A percentile compares a stretch with the other conserved stretches of the same genome.
Evolutionary conservation across 2,329 filamentous ascomycete species (phyloP).

Genomic region (Colletotrichum chlorophyti): DNA sequence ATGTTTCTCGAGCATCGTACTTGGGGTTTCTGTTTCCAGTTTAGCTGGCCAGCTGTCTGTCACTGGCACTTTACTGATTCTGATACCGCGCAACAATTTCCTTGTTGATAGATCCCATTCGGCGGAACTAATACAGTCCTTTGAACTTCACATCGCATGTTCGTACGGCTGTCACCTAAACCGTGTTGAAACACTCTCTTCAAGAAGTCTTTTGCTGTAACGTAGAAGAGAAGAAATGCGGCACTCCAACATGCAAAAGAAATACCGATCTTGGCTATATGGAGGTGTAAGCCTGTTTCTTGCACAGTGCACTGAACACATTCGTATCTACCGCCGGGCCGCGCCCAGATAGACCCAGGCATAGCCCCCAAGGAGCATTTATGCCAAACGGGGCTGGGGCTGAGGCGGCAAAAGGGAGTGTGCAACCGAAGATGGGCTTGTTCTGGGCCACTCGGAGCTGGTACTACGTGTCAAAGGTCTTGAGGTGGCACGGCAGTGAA

Average conservation of each 20-base stretch:
- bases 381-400: no score
- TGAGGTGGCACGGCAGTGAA: slow-evolving; percentile 17
- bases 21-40: slow-evolving; percentile 7
- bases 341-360: no score
- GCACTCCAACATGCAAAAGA: no score
- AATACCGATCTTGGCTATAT: no score
- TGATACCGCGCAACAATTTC: background rate
- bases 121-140: slow-evolving; percentile 18
- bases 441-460: background rate
- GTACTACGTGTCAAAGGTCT: slow-evolving; percentile 11
- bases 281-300: no score
- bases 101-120: background rate
- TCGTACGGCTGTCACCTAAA: no score
- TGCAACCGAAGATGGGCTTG: background rate
- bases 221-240: background rate
- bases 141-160: background rate
- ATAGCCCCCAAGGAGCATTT: no score
- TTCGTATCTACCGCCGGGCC: slow-evolving; percentile 9
- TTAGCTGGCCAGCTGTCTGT: background rate
- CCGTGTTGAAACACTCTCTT: no score
- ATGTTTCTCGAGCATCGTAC: background rate
- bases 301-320: no score
- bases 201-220: background rate
- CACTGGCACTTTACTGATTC: no score
- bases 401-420: background rate